Conservation (phyloP, 2,329 filamentous ascomycete species). For the Penicillium oxalicum region DNA sequence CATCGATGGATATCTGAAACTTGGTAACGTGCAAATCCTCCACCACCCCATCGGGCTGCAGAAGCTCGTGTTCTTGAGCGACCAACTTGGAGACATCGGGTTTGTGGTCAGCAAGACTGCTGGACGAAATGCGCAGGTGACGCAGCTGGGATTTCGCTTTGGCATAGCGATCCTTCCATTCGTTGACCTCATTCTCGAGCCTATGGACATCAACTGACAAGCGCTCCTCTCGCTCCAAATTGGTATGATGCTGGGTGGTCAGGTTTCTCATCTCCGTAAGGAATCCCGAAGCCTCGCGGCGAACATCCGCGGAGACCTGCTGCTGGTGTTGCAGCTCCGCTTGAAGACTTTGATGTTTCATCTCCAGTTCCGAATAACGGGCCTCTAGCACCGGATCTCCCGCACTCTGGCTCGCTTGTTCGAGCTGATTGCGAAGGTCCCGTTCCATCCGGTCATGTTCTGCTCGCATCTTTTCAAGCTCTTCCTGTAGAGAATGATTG, state of each 20-base stretch:
- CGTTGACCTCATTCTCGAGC: constrained; percentile 75
- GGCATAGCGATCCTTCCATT: constrained; percentile 87
- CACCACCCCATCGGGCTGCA: constrained; percentile 67
- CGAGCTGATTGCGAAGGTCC: constrained; percentile 59
- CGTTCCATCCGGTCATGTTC: constrained; percentile 61
- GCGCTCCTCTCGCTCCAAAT: constrained; percentile 75
- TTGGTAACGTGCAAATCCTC: constrained; percentile 90
- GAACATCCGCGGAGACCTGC: constrained; percentile 78
- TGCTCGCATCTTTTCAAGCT: constrained; percentile 66
- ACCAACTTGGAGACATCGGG: constrained; percentile 39
- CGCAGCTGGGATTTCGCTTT: constrained; percentile 82
- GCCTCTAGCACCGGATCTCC: constrained; percentile 54
- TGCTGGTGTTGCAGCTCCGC: constrained; percentile 65
- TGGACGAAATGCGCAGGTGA: constrained; percentile 71
- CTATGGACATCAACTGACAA: constrained; percentile 68
- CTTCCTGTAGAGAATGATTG: constrained; percentile 72
- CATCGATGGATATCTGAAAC: constrained; percentile 91
- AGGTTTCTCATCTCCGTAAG: constrained; percentile 83
- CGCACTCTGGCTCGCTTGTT: constrained; percentile 29
- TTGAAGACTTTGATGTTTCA: constrained; percentile 62
- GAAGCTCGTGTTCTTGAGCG: constrained; percentile 66
- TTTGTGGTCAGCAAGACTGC: constrained; percentile 55
- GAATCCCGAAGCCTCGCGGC: constrained; percentile 74
- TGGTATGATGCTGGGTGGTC: constrained; percentile 70
- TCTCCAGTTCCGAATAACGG: constrained; percentile 53